Percentiles rank a stretch among this genome's conserved stretches.
Conservation (phyloP, 306 rosid species). For the Malus sieversii region DNA sequence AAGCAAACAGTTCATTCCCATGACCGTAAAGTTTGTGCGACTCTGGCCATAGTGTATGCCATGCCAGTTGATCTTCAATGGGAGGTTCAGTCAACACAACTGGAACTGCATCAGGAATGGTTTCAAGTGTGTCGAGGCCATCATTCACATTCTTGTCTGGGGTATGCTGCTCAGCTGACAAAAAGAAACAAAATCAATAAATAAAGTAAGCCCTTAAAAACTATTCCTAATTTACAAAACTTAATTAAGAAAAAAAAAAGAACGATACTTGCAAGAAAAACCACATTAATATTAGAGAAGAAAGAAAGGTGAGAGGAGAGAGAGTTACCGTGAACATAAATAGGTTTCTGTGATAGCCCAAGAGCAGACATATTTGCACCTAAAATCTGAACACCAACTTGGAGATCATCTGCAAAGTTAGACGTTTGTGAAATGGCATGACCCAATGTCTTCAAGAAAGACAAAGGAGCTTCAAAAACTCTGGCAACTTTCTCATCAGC, state of each 20-base stretch:
- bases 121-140: conserved; percentile 70
- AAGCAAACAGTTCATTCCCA: conserved; percentile 84
- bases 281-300: neutral
- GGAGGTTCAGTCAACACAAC: conserved; percentile 80
- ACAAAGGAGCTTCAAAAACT: conserved; percentile 90
- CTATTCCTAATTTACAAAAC: neutral
- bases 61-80: conserved; percentile 90
- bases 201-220: conserved; percentile 5
- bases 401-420: conserved; percentile 44
- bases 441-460: conserved; percentile 80
- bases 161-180: conserved; percentile 49
- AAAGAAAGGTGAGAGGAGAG: neutral
- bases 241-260: neutral
- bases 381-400: conserved; percentile 67
- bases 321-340: conserved; percentile 64
- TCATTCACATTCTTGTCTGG: conserved; percentile 47
- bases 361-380: conserved; percentile 99
- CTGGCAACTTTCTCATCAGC: conserved; percentile 98
- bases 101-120: conserved; percentile 88
- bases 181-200: neutral
- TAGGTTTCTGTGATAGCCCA: conserved; percentile 94
- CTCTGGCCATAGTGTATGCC: conserved; percentile 99
- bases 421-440: conserved; percentile 53
- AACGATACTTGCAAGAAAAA: neutral
- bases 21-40: conserved; percentile 97